These are phyloP conservation scores for Aeminium ludgeri DNA, from an alignment of 495 filamentous ascomycete genomes.

Conservation along the genomic window DNA sequence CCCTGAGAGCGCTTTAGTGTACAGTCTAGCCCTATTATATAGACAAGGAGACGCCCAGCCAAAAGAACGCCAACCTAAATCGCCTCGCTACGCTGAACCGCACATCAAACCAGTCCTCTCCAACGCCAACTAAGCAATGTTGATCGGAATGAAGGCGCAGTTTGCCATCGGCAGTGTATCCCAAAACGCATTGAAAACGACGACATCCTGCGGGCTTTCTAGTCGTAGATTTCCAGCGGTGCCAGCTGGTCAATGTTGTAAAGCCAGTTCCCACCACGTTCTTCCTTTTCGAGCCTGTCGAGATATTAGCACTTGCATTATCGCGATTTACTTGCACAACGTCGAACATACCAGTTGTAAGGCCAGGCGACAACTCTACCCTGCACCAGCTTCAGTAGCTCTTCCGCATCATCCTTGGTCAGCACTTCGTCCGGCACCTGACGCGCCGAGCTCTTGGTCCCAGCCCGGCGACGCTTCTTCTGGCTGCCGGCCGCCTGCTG, in stretches of 20 bases:
- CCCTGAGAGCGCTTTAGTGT: too few relatives aligned
- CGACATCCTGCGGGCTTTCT: background rate
- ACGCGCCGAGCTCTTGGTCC: slow-evolving; percentile 56
- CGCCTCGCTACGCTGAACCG: too few relatives aligned
- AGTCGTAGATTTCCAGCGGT: slow-evolving; percentile 75
- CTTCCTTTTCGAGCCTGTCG: slow-evolving; percentile 59
- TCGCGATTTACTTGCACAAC: too few relatives aligned
- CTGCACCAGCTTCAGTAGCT: slow-evolving; percentile 65
- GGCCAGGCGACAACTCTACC: slow-evolving; percentile 83
- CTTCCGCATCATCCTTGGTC: slow-evolving; percentile 55
- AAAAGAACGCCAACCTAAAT: too few relatives aligned
- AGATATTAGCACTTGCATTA: background rate
- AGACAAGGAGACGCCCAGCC: too few relatives aligned
- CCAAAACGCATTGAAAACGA: too few relatives aligned
- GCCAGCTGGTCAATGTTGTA: slow-evolving; percentile 92
- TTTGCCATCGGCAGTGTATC: too few relatives aligned
- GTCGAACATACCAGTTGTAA: slow-evolving; percentile 57
- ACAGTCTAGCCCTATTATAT: too few relatives aligned
- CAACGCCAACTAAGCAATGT: too few relatives aligned
- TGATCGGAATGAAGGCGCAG: too few relatives aligned
- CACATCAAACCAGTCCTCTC: too few relatives aligned
- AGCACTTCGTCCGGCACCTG: slow-evolving; percentile 65
- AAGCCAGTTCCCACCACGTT: slow-evolving; percentile 87
- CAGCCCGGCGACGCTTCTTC: slow-evolving; percentile 45
- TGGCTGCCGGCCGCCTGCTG: slow-evolving; percentile 8